Evolutionary conservation across 148 eudicot genomes (phyloP).

Genomic region (Persicaria tinctoria): DNA sequence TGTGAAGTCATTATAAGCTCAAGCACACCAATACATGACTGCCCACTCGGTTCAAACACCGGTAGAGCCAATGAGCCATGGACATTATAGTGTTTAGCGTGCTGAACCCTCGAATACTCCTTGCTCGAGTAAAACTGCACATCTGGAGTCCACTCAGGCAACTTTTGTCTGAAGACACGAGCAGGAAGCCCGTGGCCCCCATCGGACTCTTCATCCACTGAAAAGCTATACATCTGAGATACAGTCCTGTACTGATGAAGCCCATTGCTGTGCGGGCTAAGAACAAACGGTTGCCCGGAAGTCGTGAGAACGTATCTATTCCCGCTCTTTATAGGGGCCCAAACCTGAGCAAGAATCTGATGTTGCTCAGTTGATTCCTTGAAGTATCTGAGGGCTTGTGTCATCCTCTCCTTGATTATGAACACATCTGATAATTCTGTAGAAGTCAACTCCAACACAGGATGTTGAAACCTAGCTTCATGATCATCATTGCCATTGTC

Average conservation of each 20-base stretch:
- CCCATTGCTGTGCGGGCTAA: constrained; percentile 62
- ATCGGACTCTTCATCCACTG: constrained; percentile 53
- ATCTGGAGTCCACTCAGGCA: constrained; percentile 94
- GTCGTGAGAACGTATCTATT: constrained; percentile 71
- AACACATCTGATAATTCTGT: constrained; percentile 38
- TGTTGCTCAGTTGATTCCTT: constrained; percentile 71
- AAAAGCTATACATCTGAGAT: constrained; percentile 67
- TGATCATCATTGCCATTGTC: constrained; percentile 15
- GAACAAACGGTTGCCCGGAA: constrained; percentile 88
- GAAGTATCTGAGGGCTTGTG: constrained; percentile 68
- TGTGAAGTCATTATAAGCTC: constrained; percentile 88
- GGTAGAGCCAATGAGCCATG: constrained; percentile 81
- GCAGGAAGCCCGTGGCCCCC: constrained; percentile 78
- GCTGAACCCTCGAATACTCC: constrained; percentile 59
- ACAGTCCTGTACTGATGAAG: constrained; percentile 75
- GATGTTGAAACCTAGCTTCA: constrained; percentile 32
- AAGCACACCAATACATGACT: constrained; percentile 80
- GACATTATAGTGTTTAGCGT: constrained; percentile 73
- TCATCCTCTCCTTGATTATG: constrained; percentile 71
- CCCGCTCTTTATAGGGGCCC: constrained; percentile 81
- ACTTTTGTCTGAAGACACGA: constrained; percentile 72
- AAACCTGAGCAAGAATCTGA: constrained; percentile 81
- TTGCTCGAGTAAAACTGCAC: constrained; percentile 87
- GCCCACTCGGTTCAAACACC: constrained; percentile 76
- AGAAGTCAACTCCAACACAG: constrained; percentile 27